A percentile compares a stretch with the other conserved stretches of the same genome.
Evolutionary conservation across 1,284 basidiomycete genomes (phyloP).

Genomic region (Amylostereum chailletii): DNA sequence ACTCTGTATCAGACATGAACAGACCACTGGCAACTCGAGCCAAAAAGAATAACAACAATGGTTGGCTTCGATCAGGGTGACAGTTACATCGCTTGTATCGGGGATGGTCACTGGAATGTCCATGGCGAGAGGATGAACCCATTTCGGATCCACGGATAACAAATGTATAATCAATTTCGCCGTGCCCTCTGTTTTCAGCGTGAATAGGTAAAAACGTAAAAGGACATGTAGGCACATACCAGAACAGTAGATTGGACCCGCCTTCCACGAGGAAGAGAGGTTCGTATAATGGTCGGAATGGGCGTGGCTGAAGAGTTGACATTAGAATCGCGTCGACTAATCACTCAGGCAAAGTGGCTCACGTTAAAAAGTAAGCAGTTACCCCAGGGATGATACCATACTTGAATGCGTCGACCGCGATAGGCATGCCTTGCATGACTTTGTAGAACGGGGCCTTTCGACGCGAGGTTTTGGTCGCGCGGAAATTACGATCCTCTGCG

Average conservation of each 20-base stretch:
- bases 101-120: constrained; percentile 71
- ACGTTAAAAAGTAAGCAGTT: constrained; percentile 86
- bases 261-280: constrained; percentile 79
- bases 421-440: constrained; percentile 94
- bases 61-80: constrained; percentile 95
- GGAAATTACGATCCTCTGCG: constrained; percentile 39
- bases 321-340: not conserved
- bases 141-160: constrained; percentile 80
- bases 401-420: constrained; percentile 92
- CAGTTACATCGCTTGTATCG: constrained; percentile 77
- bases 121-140: constrained; percentile 83
- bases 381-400: constrained; percentile 88
- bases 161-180: constrained; percentile 88
- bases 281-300: constrained; percentile 95
- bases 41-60: constrained; percentile 52
- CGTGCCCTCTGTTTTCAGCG: constrained; percentile 46
- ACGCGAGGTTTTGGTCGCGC: constrained; percentile 41
- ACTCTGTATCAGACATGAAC: not conserved
- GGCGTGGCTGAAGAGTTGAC: constrained; percentile 55
- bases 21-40: not conserved
- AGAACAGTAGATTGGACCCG: constrained; percentile 93
- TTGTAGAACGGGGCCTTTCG: constrained; percentile 91
- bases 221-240: constrained; percentile 18
- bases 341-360: constrained; percentile 16
- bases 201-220: not conserved